Base-by-base conservation (phyloP, 2,329 filamentous ascomycete genomes). In the Ceratocystis albifundus region DNA sequence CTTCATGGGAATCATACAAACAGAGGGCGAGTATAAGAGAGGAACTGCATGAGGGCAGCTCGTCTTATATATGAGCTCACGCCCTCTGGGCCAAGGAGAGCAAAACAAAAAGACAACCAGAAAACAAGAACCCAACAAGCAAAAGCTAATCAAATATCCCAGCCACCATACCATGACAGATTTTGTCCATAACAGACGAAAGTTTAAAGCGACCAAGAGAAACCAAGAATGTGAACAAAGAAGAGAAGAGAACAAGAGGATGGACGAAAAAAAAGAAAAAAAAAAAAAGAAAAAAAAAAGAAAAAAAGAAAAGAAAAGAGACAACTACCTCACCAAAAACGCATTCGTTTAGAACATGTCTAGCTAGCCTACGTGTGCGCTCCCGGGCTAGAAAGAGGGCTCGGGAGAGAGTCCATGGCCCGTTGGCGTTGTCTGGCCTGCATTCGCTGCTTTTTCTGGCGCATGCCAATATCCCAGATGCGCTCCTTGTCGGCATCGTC, bases 401-500 rank as follows among this genome's bases (percentile, higher is more conserved):
- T 65, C 8, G 67, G 62, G 15, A 65, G 44, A 32, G 65, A 64
- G 36, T 69, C 62, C 45, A 66, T 59, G 22, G 30, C 46, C 20
- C 57, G 62, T 46, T 67, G 63, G 28, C 59, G 65, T 17, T 36
- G 28, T 36, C 62, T 48, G 15, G 59, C 62, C 44, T 48, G 44
- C 44, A 44, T 55, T 15, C 68, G 55, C 53, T 69, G 69, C 12
- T 41, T 12, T 46, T 66, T 59, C 45, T 69, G 67, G 22, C 64
- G 62, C 57, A 53, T 55, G 25, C 78, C 74, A 70, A 77, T 74
- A 65, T 76, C 72, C 65, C 72, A 72, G 6, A 77, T 75, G 46
- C 74, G 72, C 57, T 70, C 68, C 70, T 77, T 77, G 62, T 76
- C 69, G 61, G 77, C 74, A 1, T 71, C 65, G 6, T 76, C 72